Conservation (phyloP, 2,329 filamentous ascomycete genomes). For the Xylogone sp. region DNA sequence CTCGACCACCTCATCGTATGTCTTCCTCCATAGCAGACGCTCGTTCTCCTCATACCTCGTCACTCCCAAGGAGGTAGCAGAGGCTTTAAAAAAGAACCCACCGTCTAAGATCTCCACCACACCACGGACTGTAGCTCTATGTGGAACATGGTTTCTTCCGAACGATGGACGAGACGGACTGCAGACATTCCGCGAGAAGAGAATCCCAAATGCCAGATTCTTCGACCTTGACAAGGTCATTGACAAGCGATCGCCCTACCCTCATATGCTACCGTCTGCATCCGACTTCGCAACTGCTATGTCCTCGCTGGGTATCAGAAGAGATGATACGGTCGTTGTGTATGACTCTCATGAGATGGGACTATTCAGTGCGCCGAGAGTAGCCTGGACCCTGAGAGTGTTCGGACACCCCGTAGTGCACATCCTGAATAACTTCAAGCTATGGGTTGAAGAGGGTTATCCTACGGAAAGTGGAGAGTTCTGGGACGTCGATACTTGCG, state of each 20-base stretch:
- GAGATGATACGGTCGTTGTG: conserved; percentile 87
- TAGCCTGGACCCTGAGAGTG: conserved; percentile 86
- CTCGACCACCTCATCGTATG: conserved; percentile 26
- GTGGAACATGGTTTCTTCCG: conserved; percentile 93
- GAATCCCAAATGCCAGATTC: conserved; percentile 88
- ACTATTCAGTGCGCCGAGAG: conserved; percentile 89
- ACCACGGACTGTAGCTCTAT: conserved; percentile 81
- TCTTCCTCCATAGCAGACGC: conserved; percentile 32
- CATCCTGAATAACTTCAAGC: conserved; percentile 89
- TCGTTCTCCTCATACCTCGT: conserved; percentile 80
- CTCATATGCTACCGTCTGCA: conserved; percentile 89
- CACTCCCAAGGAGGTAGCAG: conserved; percentile 74
- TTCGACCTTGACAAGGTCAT: conserved; percentile 94
- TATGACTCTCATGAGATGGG: conserved; percentile 91
- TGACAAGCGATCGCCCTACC: conserved; percentile 83
- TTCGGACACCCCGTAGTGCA: conserved; percentile 91
- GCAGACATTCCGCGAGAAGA: conserved; percentile 74
- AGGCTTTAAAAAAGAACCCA: conserved; percentile 79
- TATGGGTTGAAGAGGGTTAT: conserved; percentile 83
- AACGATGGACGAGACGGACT: conserved; percentile 72
- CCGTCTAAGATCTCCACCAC: conserved; percentile 75
- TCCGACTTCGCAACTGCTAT: conserved; percentile 83
- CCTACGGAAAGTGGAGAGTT: conserved; percentile 78
- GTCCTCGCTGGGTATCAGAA: conserved; percentile 80
- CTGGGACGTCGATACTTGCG: conserved; percentile 61